Evolutionary conservation across 2,329 filamentous ascomycete species (phyloP), one percentile per base, ranked within the genome.

Genomic region (Neonectria sp.): DNA sequence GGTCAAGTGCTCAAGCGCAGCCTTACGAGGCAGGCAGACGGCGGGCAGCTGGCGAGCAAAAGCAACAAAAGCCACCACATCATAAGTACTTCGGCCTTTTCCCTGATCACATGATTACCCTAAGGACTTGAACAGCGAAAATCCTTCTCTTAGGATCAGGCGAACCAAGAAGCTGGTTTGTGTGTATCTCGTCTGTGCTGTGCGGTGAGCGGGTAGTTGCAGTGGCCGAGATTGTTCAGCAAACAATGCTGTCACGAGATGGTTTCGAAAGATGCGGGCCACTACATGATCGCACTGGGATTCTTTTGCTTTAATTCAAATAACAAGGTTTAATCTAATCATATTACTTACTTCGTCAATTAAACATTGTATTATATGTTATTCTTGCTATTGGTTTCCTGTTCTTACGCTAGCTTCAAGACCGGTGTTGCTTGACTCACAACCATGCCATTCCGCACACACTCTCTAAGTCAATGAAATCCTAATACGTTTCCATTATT

Each of bases 41-140:
- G 29, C 51, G 33, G 27, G 51, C 51, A 53, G 29, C 29, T 53
- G 51, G 48, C n/a, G 7, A 8, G 51, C 51, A 53, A 53, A 35
- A 21, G 40, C 17, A 45, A 45, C 3, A 12, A 45, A 45, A n/a
- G 15, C 17, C 40, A 45, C 40, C n/a, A 35, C n/a, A 21, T 33
- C n/a, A n/a, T n/a, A n/a, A n/a, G n/a, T n/a, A 35, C 51, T 15
- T 9, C 17, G n/a, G 3, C 6, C n/a, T 24, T 43, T 35, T 6
- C 31, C 7, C 29, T n/a, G 11, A 53, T 35, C 51, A 53, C 51
- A 53, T 53, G 51, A 53, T 53, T 24, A 11, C n/a, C n/a, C 40
- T 21, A 45, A 45, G n/a, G 9, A n/a, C n/a, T 45, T 45, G 40
- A 24, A 8, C 40, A 21, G 40, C 40, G 4, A 45, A 45, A 45